Percentiles rank a stretch among this genome's conserved stretches.
phyloP scores from a whole-genome alignment of 371 early-diverging fungal genomes.

The Apophysomyces sp. region DNA sequence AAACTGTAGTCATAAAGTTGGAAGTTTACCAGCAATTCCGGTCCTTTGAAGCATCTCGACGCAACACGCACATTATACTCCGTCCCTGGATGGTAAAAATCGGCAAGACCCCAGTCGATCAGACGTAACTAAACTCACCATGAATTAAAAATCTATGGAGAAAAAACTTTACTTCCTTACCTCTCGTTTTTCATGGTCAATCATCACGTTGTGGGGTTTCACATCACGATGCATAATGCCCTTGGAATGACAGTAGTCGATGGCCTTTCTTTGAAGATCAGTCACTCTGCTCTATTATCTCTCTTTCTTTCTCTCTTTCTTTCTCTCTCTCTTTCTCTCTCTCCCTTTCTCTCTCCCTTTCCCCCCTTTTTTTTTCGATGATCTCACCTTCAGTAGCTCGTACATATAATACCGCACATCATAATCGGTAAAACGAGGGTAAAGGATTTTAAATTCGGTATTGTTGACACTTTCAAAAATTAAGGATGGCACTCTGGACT shows the following conservation, averaged over 20 bases:
- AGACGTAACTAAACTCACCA: conserved; percentile 71
- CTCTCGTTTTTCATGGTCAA: conserved; percentile 93
- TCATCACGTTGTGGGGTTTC: conserved; percentile 99
- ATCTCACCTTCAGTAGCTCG: conserved; percentile 87
- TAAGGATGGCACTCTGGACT: conserved; percentile 47
- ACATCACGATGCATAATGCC: conserved; percentile 99
- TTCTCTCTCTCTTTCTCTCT: not conserved
- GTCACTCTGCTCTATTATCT: not conserved
- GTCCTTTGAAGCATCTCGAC: conserved; percentile 99
- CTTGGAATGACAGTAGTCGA: conserved; percentile 97
- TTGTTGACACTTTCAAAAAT: conserved; percentile 97
- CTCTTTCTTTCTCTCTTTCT: not conserved
- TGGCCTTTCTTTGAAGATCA: conserved; percentile 56
- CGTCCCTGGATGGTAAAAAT: conserved; percentile 98
- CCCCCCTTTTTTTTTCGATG: not conserved
- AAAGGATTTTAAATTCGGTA: conserved; percentile 74
- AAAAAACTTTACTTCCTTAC: conserved; percentile 42
- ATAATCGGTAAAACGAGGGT: conserved; percentile 82
- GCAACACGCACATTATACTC: conserved; percentile 99
- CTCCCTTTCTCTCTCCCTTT: not conserved
- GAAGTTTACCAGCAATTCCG: conserved; percentile 98
- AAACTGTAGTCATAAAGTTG: conserved; percentile 98
- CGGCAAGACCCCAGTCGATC: conserved; percentile 99
- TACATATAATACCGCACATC: conserved; percentile 97
- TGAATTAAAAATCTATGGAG: not conserved